Base-by-base conservation (phyloP, 257 asterid genomes). In the Avicennia marina region DNA sequence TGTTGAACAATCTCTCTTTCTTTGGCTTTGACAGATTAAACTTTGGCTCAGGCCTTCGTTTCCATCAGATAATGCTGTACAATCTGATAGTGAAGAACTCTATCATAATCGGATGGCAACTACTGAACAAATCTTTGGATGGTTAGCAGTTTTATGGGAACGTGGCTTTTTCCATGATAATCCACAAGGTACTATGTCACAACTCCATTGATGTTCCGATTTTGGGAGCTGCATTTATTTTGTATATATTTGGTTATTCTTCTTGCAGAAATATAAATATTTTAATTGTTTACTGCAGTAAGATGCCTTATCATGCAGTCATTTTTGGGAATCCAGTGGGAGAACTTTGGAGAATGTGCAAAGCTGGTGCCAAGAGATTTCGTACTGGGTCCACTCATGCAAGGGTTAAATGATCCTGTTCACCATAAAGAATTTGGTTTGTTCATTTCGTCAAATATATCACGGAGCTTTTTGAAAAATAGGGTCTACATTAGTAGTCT, bases 111-210 rank as follows among this genome's bases (percentile, higher is more conserved):
- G 66, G 68, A 90, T 87, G 91, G 83, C 60, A 51, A 84, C 79
- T 42, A 64, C 77, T 18, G 78, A 63, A 64, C 87, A 82, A 70
- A 68, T 72, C 59, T 87, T 70, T 72, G 78, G 76, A 64, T 90
- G 96, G 98, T 69, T 90, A 63, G 74, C 85, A 60, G 78, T 90
- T 60, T 66, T 90, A 69, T 87, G 96, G 98, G 89, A 90, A 63
- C 95, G 95, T 56, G 98, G 96, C 25, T 85, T 90, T 67, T 82
- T 75, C 72, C 98, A 90, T 70, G 94, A 81, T 74, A 90, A 90
- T 67, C 98, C 98, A 73, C 96, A 79, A 71, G 96, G 98, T 87
- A 61, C 36, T 49, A 55, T 27, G 49, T 42, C 46, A 34, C 26
- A 44, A 25, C 31, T 27, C 20, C 9, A 0, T 46, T 61, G 49